phyloP scores from a whole-genome alignment of 306 rosid species.

The Corylus avellana region DNA sequence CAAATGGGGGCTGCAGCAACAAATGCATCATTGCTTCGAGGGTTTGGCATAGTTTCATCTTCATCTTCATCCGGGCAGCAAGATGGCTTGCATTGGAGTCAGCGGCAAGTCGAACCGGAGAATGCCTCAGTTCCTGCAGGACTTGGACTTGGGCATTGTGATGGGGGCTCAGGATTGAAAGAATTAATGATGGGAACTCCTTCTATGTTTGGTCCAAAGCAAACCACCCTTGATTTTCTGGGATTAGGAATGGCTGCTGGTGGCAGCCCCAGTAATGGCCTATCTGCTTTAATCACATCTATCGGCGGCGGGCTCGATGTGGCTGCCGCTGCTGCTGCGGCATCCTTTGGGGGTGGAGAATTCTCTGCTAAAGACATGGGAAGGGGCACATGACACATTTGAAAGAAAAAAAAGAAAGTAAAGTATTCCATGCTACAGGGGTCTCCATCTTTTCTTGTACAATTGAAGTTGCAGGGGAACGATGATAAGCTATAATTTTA shows the following conservation, averaged over 20 bases:
- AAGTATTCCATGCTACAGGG: conserved; percentile 23
- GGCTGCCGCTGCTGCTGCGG: conserved; percentile 45
- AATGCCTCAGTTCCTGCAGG: conserved; percentile 50
- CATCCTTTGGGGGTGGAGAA: conserved; percentile 67
- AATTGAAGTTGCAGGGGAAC: conserved; percentile 31
- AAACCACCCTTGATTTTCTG: conserved; percentile 86
- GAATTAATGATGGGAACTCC: conserved; percentile 79
- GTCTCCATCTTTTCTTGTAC: conserved; percentile 20
- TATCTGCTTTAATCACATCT: conserved; percentile 78
- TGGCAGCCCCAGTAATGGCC: conserved; percentile 52
- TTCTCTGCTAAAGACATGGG: conserved; percentile 64
- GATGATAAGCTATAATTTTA: conserved; percentile 21
- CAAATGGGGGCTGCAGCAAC: conserved; percentile 85
- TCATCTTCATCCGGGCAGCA: conserved; percentile 52
- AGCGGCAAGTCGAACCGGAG: conserved; percentile 53
- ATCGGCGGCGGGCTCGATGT: conserved; percentile 73
- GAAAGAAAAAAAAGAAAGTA: neutral
- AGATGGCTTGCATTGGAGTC: conserved; percentile 71
- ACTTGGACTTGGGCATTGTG: conserved; percentile 75
- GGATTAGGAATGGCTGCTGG: conserved; percentile 94
- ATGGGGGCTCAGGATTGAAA: conserved; percentile 68
- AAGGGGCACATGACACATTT: conserved; percentile 45
- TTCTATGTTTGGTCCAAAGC: conserved; percentile 80
- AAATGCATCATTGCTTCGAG: conserved; percentile 70
- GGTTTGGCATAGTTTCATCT: conserved; percentile 73